A percentile compares a stretch with the other conserved stretches of the same genome.
Conservation (phyloP, 345 rosid species). For the Lepidium didymum region DNA sequence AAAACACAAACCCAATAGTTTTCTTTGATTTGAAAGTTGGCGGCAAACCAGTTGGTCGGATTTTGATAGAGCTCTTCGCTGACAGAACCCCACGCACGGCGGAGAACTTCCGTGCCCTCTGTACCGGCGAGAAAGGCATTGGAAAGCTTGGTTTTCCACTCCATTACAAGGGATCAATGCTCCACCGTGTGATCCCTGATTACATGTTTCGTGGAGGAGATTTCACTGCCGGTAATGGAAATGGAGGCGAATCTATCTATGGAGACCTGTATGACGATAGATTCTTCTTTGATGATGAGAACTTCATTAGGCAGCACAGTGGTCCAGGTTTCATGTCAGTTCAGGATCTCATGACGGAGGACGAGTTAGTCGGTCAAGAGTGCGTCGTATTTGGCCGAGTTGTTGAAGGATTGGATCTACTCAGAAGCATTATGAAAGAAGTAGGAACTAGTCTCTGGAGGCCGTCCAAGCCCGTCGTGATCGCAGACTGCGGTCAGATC, state of each 20-base stretch:
- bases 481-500: constrained; percentile 34
- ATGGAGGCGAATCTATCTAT: constrained; percentile 37
- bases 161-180: constrained; percentile 48
- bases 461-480: constrained; percentile 28
- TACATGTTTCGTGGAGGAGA: constrained; percentile 57
- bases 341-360: too few relatives aligned
- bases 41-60: too few relatives aligned
- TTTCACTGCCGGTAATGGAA: constrained; percentile 1
- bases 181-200: constrained; percentile 40
- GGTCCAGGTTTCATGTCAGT: constrained; percentile 40
- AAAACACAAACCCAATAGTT: constrained; percentile 27
- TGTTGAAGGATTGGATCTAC: constrained; percentile 42
- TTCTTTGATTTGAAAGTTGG: constrained; percentile 44
- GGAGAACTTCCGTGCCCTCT: constrained; percentile 44
- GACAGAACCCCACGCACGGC: constrained; percentile 36
- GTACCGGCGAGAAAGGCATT: constrained; percentile 24
- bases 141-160: constrained; percentile 39
- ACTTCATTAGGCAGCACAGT: constrained; percentile 43
- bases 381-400: constrained; percentile 47
- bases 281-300: constrained; percentile 45
- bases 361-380: too few relatives aligned
- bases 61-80: constrained; percentile 43
- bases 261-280: too few relatives aligned
- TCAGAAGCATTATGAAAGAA: constrained; percentile 28
- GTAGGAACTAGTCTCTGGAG: constrained; percentile 17